These are phyloP conservation scores for Candida namnaoensis DNA, from an alignment of 805 yeast genomes.

Conservation along the genomic window DNA sequence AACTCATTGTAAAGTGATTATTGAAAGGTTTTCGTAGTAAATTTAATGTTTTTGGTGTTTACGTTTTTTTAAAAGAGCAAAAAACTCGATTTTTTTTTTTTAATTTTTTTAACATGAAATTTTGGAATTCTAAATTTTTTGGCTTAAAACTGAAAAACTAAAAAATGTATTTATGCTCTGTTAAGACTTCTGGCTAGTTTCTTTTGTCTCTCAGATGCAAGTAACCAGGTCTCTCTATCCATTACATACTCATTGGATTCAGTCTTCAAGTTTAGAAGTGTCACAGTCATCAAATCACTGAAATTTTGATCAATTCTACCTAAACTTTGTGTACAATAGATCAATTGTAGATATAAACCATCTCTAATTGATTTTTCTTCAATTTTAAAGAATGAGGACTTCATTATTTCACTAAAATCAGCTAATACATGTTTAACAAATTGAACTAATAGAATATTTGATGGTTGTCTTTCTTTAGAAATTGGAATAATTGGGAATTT, in stretches of 20 bases:
- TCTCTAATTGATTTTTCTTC: conserved; percentile 37
- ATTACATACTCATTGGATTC: conserved; percentile 9
- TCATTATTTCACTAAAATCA: conserved; percentile 22
- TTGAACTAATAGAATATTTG: conserved; percentile 24
- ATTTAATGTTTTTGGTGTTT: no score
- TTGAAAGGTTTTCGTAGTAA: no score
- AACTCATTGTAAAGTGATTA: not conserved
- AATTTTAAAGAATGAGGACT: conserved; percentile 22
- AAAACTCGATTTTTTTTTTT: no score
- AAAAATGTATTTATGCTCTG: not conserved
- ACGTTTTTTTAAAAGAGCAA: no score
- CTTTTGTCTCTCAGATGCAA: conserved; percentile 34
- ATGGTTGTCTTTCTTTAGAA: conserved; percentile 4
- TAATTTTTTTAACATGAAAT: no score
- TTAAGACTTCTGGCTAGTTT: conserved; percentile 16
- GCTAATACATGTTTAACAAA: conserved; percentile 25
- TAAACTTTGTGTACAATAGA: conserved; percentile 84
- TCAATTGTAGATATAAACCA: conserved; percentile 71
- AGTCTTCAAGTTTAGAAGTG: conserved; percentile 19
- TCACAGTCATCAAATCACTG: conserved; percentile 40
- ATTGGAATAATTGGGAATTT: not conserved
- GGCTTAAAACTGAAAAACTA: no score
- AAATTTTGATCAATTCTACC: conserved; percentile 66
- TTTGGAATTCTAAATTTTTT: no score
- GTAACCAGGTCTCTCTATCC: conserved; percentile 32